Percentiles rank a stretch among this genome's conserved stretches.
Conservation (phyloP, 2,329 filamentous ascomycete species). For the Truncatella angustata region DNA sequence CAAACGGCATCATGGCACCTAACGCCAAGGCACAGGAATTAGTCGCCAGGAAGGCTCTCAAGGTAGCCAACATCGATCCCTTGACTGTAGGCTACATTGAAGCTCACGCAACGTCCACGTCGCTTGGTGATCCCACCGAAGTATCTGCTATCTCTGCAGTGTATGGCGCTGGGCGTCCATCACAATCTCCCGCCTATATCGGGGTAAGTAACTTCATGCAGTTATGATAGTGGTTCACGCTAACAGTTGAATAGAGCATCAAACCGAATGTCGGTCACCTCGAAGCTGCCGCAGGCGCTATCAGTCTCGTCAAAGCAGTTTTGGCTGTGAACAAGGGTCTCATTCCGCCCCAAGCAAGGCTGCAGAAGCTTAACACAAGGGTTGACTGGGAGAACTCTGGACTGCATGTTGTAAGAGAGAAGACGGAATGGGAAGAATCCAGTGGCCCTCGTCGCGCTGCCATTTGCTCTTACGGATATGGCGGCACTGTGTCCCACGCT, state of each 20-base stretch:
- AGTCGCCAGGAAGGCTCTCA: constrained; percentile 27
- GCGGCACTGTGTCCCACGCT: constrained; percentile 32
- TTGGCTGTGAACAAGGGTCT: constrained; percentile 18
- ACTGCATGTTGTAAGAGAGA: constrained; percentile 22
- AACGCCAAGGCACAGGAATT: constrained; percentile 25
- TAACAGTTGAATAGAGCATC: too few species aligned
- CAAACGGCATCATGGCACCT: constrained; percentile 25
- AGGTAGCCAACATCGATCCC: constrained; percentile 22
- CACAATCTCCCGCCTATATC: too few species aligned
- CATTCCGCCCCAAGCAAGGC: constrained; percentile 32
- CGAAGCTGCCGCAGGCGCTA: constrained; percentile 26
- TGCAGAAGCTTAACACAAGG: constrained; percentile 29
- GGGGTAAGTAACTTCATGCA: neutral
- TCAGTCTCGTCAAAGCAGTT: constrained; percentile 26
- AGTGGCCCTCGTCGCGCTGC: constrained; percentile 21
- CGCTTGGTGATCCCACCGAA: constrained; percentile 33
- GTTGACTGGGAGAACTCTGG: constrained; percentile 28
- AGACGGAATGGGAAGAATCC: constrained; percentile 17
- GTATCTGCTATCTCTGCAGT: constrained; percentile 25
- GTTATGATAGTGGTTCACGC: constrained; percentile 20
- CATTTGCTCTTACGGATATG: constrained; percentile 32
- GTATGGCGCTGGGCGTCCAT: constrained; percentile 12
- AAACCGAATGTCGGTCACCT: constrained; percentile 31
- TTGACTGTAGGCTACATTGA: constrained; percentile 29
- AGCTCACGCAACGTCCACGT: constrained; percentile 35